Evolutionary conservation across 2,329 filamentous ascomycete genomes (phyloP), one percentile per base, ranked within the genome.

Genomic region (Aspergillus fijiensis): DNA sequence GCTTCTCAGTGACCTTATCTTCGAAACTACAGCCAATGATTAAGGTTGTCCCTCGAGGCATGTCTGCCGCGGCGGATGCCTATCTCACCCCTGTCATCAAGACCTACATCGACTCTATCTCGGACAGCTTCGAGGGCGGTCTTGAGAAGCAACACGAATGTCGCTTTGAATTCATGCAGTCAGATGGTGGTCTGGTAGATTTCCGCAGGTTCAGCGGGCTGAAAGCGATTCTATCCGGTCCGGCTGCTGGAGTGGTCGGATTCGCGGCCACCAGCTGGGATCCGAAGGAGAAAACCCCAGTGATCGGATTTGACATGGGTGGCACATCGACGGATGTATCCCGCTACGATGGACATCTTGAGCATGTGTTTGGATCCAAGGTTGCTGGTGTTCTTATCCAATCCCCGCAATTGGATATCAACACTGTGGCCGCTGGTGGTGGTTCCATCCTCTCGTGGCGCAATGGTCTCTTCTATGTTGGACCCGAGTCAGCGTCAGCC

Each of bases 301-400:
- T 97, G 4, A 96, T 97, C 69, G 93, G 93, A 0, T 97, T 97
- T 70, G 93, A 97, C 67, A 97, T 97, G 93, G 92, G 92, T 42
- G 93, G 93, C 11, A 97, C 93, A 0, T 93, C 89, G 59, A 97
- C 93, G 0, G 93, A 97, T 74, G 74, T 96, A 10, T 96, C 91
- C 35, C 83, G 93, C 52, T 97, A 94, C 68, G 91, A 90, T 61
- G 93, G 93, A 16, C 83, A 91, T 57, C 94, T 96, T 69, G 93
- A 96, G 69, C 93, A 97, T 69, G 92, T 96, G 0, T 96, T 96
- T 67, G 93, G 96, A 76, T 96, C 92, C 0, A 96, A 91, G 0
- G 96, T 92, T 1, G 93, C 93, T 0, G 93, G 93, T n/a, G 91
- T 96, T 0, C 94, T 92, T 0, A 95, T 96, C 29, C 92, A 96